phyloP scores from a whole-genome alignment of 257 asterid species.

The Gentiana straminea region DNA sequence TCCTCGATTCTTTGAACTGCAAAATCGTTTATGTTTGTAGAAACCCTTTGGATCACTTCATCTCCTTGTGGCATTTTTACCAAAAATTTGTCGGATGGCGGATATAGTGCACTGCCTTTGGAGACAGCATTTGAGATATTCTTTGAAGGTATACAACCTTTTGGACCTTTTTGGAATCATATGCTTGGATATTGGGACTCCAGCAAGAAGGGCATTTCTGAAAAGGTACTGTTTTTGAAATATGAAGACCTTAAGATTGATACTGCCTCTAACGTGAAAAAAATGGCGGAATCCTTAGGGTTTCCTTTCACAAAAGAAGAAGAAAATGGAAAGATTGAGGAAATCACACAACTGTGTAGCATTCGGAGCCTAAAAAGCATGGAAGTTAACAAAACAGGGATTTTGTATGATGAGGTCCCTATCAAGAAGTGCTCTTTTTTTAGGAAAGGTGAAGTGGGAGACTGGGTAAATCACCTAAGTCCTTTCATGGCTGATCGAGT shows the following conservation, averaged over 20 bases:
- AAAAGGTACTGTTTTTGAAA: background rate
- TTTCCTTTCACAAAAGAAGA: background rate
- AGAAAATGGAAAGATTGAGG: background rate
- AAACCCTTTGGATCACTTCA: too few relatives aligned
- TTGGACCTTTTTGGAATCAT: constrained; percentile 24
- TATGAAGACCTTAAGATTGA: background rate
- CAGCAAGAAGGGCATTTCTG: constrained; percentile 12
- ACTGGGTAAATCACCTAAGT: too few relatives aligned
- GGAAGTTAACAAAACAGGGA: constrained; percentile 1
- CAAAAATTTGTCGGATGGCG: constrained; percentile 11
- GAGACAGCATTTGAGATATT: constrained; percentile 24
- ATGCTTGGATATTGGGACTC: constrained; percentile 22
- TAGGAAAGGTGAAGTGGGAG: background rate
- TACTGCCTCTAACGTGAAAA: background rate
- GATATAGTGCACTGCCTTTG: constrained; percentile 13
- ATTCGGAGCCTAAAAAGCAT: background rate
- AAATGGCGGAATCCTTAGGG: background rate
- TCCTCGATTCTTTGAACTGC: background rate
- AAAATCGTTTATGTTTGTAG: background rate
- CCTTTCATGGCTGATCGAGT: too few relatives aligned
- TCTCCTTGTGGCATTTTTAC: too few relatives aligned
- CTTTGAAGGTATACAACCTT: constrained; percentile 22
- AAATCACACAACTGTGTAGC: background rate
- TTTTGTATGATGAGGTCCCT: background rate
- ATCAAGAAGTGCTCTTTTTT: background rate